These are phyloP conservation scores for Rosa multiflora DNA, from an alignment of 306 rosid genomes.

Conservation along the genomic window DNA sequence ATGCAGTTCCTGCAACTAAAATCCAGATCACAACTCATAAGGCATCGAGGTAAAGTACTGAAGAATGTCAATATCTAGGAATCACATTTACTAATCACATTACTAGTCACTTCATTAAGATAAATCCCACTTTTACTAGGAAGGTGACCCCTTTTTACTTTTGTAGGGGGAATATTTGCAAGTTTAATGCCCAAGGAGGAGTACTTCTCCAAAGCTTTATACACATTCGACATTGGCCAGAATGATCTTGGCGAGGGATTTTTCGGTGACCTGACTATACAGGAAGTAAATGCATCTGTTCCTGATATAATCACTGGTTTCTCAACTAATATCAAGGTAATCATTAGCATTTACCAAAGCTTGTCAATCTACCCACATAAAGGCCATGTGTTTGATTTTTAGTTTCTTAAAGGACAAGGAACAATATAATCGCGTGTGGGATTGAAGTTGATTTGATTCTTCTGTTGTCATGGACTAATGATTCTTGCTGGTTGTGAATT, in stretches of 20 bases:
- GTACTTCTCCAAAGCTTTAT: conserved; percentile 38
- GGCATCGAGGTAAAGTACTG: conserved; percentile 22
- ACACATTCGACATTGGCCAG: conserved; percentile 54
- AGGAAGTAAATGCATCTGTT: conserved; percentile 36
- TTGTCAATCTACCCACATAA: neutral
- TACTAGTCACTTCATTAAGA: neutral
- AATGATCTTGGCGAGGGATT: conserved; percentile 35
- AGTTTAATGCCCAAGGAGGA: conserved; percentile 22
- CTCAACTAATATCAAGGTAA: conserved; percentile 40
- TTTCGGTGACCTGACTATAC: conserved; percentile 13
- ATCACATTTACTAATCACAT: neutral
- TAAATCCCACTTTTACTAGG: neutral
- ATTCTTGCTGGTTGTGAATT: neutral
- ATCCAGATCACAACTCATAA: conserved; percentile 19
- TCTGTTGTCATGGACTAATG: neutral
- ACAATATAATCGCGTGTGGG: neutral
- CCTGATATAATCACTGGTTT: conserved; percentile 37
- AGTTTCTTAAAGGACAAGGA: neutral
- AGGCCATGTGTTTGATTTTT: neutral
- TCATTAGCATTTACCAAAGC: neutral
- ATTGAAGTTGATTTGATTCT: neutral
- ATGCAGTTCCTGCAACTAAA: conserved; percentile 35
- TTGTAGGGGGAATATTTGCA: conserved; percentile 14
- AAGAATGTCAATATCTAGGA: neutral
- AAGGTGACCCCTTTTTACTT: neutral